Base-by-base conservation (phyloP, 1,139 yeast species). In the Yamadazyma triangularis region DNA sequence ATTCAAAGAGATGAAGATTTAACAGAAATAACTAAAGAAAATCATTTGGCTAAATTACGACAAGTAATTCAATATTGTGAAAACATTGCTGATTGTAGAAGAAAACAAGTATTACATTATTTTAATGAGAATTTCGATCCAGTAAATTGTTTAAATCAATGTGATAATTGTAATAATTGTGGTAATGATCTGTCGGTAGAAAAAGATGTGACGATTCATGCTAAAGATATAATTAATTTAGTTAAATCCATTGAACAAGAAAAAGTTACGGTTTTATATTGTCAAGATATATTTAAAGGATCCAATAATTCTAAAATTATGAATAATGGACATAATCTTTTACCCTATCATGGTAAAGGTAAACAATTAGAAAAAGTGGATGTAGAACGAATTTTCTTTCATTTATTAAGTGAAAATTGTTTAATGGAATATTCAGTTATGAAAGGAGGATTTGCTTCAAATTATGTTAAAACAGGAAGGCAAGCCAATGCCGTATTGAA, bases 61-160 rank as follows among this genome's bases (percentile, higher is more conserved):
- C 89, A 86, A 44, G 96, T 91, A 18, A 77, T 85, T 38, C 91
- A 85, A 48, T 93, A 88, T 51, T 91, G 98, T 59, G 96, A 89
- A 40, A 91, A 91, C 56, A 71, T 73, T 5, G 79, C 88, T 4
- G 97, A 89, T 55, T 91, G 99, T 53, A 73, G 98, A 38, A 70
- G 98, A 39, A 75, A 79, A 48, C 89, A 88, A 45, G 95, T 91
- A 4, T 62, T 91, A 32, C 91, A 85, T 32, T 91, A 89, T 52
- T 91, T 91, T 59, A 85, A 85, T 52, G 99, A 91, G 50, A 63
- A 64, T 6, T 89, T 89, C 51, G 77, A 84, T 43, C 71, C 85
- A 4, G 60, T 58, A 18, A 60, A 71, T 21, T 91, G 99, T 53
- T 56, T 64, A 16, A 75, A 77, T 39, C 74, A 77, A 39, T 91